Conservation (phyloP, 2,329 filamentous ascomycete genomes). For the Ophiosphaerella narmari region DNA sequence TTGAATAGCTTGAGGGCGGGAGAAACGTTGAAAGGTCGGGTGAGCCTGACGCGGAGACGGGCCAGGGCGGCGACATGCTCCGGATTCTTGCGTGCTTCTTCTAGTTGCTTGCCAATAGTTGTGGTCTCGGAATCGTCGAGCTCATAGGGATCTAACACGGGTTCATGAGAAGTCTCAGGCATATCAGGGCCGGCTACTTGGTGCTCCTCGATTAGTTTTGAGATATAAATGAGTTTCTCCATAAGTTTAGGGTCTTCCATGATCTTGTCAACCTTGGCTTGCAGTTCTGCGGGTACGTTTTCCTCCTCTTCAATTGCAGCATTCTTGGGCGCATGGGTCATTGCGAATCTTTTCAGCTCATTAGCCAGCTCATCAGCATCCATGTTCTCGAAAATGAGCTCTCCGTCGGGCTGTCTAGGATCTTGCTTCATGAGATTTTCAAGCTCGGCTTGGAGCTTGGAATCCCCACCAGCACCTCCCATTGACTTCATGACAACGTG, state of each 20-base stretch:
- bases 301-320: slow-evolving; percentile 16
- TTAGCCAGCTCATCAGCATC: slow-evolving; percentile 26
- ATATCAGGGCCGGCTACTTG: slow-evolving; percentile 14
- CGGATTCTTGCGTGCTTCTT: slow-evolving; percentile 30
- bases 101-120: slow-evolving; percentile 31
- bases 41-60: slow-evolving; percentile 32
- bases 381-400: slow-evolving; percentile 19
- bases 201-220: slow-evolving; percentile 27
- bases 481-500: slow-evolving; percentile 30
- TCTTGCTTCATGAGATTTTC: slow-evolving; percentile 25
- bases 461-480: slow-evolving; percentile 12
- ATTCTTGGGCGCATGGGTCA: slow-evolving; percentile 9
- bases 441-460: slow-evolving; percentile 27
- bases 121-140: slow-evolving; percentile 29
- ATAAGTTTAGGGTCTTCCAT: slow-evolving; percentile 40
- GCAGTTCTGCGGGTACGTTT: slow-evolving; percentile 32
- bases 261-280: slow-evolving; percentile 41
- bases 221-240: slow-evolving; percentile 40
- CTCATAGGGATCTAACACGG: slow-evolving; percentile 36
- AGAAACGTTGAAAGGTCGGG: slow-evolving; percentile 37
- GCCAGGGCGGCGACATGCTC: slow-evolving; percentile 36
- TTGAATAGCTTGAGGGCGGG: slow-evolving; percentile 42
- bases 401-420: not conserved
- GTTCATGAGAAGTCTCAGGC: slow-evolving; percentile 22
- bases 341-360: slow-evolving; percentile 26